These are phyloP conservation scores for Metarhizium guizhouense DNA, from an alignment of 2,329 filamentous ascomycete genomes.

Conservation along the genomic window DNA sequence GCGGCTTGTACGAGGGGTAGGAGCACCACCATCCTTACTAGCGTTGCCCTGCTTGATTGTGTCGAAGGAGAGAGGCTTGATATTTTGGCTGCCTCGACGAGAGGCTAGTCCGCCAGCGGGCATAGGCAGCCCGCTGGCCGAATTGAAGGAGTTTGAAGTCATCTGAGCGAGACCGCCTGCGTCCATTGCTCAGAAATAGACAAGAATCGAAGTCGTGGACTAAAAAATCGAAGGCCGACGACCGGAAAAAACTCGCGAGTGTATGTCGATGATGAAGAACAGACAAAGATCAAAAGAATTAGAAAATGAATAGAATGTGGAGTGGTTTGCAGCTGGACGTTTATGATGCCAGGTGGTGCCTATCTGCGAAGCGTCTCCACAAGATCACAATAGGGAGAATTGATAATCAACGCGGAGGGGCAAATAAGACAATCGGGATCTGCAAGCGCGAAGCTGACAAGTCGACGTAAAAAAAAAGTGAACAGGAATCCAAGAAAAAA, in stretches of 20 bases:
- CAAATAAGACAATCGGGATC: not conserved
- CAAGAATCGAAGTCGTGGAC: conserved; percentile 3
- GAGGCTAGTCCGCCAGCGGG: conserved; percentile 77
- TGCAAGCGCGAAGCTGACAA: not conserved
- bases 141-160: conserved; percentile 76
- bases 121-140: conserved; percentile 64
- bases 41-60: conserved; percentile 59
- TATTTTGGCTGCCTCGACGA: conserved; percentile 71
- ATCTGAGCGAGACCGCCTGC: conserved; percentile 99
- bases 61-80: conserved; percentile 83
- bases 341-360: not conserved
- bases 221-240: conserved; percentile 4
- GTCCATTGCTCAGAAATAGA: conserved; percentile 57
- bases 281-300: not conserved
- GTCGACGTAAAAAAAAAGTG: conserved; percentile 8
- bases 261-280: not conserved
- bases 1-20: conserved; percentile 86
- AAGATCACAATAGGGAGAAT: not conserved
- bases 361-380: not conserved
- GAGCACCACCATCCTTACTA: conserved; percentile 58
- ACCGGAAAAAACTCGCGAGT: not conserved
- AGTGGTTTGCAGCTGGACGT: not conserved
- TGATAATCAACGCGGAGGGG: not conserved
- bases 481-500: conserved; percentile 4
- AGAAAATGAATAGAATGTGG: not conserved